Conservation (phyloP, 371 early-diverging fungal genomes). For the Basidiobolus heterosporus region DNA sequence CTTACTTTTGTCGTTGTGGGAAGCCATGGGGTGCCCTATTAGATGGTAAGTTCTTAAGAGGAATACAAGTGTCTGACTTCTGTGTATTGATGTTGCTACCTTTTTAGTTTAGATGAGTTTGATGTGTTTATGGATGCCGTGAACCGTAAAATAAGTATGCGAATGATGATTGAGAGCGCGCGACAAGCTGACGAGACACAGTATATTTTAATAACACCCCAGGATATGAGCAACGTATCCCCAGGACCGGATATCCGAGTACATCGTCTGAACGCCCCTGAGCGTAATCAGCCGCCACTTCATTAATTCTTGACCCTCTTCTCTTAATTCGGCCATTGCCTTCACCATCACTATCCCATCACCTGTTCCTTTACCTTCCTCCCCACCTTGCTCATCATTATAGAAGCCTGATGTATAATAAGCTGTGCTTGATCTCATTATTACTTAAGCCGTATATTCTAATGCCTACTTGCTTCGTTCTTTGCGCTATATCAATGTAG, state of each 20-base stretch:
- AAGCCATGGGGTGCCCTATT: constrained; percentile 85
- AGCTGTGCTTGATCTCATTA: too few relatives aligned
- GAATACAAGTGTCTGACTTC: neutral
- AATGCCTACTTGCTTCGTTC: too few relatives aligned
- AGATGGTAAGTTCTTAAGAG: constrained; percentile 53
- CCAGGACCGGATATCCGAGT: constrained; percentile 52
- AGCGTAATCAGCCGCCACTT: constrained; percentile 24
- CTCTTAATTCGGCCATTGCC: too few relatives aligned
- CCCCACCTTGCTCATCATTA: too few relatives aligned
- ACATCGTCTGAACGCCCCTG: constrained; percentile 52
- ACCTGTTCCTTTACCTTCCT: too few relatives aligned
- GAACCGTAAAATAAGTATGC: constrained; percentile 78
- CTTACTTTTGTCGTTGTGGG: constrained; percentile 92
- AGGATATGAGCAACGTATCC: constrained; percentile 41
- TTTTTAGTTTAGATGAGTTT: constrained; percentile 88
- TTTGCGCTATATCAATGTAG: too few relatives aligned
- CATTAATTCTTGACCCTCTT: too few relatives aligned
- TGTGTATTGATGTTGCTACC: neutral
- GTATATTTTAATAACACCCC: constrained; percentile 90
- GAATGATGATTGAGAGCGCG: constrained; percentile 74
- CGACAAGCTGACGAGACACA: constrained; percentile 49
- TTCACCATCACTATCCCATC: too few relatives aligned
- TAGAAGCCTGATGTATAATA: too few relatives aligned
- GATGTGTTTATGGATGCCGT: constrained; percentile 99
- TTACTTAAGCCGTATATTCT: too few relatives aligned